Conservation (phyloP, 208 protist genomes). For the Leishmania aethiopica region DNA sequence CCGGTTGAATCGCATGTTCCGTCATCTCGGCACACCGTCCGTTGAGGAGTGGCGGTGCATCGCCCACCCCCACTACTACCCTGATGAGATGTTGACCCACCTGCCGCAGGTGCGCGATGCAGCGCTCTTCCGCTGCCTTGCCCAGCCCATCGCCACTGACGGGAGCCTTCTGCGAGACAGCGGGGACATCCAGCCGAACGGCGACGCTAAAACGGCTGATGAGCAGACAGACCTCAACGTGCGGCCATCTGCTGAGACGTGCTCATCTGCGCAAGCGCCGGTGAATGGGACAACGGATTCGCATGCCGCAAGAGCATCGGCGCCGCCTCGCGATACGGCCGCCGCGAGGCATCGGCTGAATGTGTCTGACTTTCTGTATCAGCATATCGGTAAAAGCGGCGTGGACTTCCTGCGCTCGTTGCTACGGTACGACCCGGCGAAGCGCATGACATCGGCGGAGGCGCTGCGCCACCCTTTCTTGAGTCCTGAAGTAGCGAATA, state of each 20-base stretch:
- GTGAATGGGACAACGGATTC: background rate
- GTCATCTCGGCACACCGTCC: conserved; percentile 92
- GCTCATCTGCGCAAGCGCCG: background rate
- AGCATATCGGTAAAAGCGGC: conserved; percentile 39
- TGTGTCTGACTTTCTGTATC: conserved; percentile 15
- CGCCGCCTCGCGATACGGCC: background rate
- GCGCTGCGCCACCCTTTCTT: conserved; percentile 59
- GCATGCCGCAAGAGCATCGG: background rate
- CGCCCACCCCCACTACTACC: conserved; percentile 93
- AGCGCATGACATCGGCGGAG: conserved; percentile 52
- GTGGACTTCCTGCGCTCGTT: conserved; percentile 49
- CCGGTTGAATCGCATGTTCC: conserved; percentile 97
- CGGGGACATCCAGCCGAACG: conserved; percentile 15
- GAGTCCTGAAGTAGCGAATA: background rate
- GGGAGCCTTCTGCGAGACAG: background rate
- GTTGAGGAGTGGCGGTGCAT: conserved; percentile 96
- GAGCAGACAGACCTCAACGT: background rate
- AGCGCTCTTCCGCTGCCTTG: conserved; percentile 20
- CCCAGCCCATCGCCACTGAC: background rate
- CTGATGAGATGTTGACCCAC: conserved; percentile 85
- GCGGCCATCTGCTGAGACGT: background rate
- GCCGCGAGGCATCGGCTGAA: background rate
- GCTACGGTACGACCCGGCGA: conserved; percentile 52
- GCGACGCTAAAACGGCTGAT: background rate
- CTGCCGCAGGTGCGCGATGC: conserved; percentile 55